A percentile compares a stretch with the other conserved stretches of the same genome.
Conservation (phyloP, 345 rosid species). For the Cardiospermum halicacabum region DNA sequence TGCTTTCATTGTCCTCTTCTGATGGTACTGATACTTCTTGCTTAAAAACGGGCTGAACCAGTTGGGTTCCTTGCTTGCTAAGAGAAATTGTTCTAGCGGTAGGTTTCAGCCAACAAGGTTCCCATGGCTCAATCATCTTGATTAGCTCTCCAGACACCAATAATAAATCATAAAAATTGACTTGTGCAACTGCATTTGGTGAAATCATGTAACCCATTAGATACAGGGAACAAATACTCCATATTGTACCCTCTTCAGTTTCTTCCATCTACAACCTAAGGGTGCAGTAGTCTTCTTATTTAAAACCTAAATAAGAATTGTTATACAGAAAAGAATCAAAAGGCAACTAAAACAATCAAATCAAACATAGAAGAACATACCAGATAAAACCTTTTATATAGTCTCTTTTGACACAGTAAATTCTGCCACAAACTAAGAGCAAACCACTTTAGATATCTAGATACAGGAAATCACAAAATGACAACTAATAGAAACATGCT, state of each 20-base stretch:
- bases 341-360: not conserved
- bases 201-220: not conserved
- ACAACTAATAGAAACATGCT: not conserved
- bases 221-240: conserved; percentile 3
- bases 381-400: conserved; percentile 56
- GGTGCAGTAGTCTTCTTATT: conserved; percentile 4
- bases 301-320: not conserved
- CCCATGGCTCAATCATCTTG: conserved; percentile 88
- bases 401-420: conserved; percentile 56
- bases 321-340: conserved; percentile 5
- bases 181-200: conserved; percentile 38
- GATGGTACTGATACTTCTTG: conserved; percentile 20
- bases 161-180: conserved; percentile 62
- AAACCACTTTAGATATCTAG: not conserved
- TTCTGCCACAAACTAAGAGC: conserved; percentile 27
- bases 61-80: conserved; percentile 54
- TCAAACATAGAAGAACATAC: conserved; percentile 22
- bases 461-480: not conserved
- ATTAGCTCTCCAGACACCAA: conserved; percentile 86
- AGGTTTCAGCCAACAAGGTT: conserved; percentile 91
- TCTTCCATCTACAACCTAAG: conserved; percentile 12
- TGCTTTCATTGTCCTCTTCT: conserved; percentile 17
- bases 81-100: conserved; percentile 56
- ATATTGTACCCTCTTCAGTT: not conserved
- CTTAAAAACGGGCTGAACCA: conserved; percentile 44